phyloP scores from a whole-genome alignment of 2,329 filamentous ascomycete species.

The Aspergillus brasiliensis region DNA sequence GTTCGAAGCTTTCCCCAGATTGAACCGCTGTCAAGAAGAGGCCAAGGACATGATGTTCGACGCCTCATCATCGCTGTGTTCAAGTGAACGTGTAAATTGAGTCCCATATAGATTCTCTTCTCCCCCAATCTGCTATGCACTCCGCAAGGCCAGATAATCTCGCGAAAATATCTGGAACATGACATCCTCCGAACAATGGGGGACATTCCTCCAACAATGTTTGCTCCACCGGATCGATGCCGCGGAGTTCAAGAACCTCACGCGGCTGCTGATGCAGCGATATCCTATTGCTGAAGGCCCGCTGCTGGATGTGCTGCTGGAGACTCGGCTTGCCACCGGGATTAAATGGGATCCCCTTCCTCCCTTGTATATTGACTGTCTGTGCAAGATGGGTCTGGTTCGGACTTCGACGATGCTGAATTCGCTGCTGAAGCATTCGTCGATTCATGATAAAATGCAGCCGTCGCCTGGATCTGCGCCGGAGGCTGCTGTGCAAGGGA shows the following conservation, averaged over 20 bases:
- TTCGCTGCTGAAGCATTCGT: constrained; percentile 39
- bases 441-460: constrained; percentile 28
- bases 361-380: constrained; percentile 43
- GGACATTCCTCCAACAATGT: constrained; percentile 40
- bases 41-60: constrained; percentile 15
- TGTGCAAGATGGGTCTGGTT: constrained; percentile 37
- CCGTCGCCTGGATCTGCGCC: constrained; percentile 7
- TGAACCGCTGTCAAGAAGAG: constrained; percentile 1
- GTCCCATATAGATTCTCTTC: not conserved
- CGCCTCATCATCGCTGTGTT: constrained; percentile 4
- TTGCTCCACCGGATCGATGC: constrained; percentile 40
- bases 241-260: constrained; percentile 41
- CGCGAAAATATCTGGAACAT: constrained; percentile 20
- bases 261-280: constrained; percentile 36
- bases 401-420: constrained; percentile 38
- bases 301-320: constrained; percentile 39
- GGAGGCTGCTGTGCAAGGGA: not conserved
- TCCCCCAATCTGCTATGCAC: constrained; percentile 15
- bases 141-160: not conserved
- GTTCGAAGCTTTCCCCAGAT: constrained; percentile 9
- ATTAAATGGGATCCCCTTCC: constrained; percentile 47
- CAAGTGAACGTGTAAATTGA: constrained; percentile 7
- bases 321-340: constrained; percentile 34
- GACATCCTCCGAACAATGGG: constrained; percentile 40
- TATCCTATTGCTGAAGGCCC: constrained; percentile 34